Base-by-base conservation (phyloP, 352 stramenopile species). In the Peronospora tabacina region DNA sequence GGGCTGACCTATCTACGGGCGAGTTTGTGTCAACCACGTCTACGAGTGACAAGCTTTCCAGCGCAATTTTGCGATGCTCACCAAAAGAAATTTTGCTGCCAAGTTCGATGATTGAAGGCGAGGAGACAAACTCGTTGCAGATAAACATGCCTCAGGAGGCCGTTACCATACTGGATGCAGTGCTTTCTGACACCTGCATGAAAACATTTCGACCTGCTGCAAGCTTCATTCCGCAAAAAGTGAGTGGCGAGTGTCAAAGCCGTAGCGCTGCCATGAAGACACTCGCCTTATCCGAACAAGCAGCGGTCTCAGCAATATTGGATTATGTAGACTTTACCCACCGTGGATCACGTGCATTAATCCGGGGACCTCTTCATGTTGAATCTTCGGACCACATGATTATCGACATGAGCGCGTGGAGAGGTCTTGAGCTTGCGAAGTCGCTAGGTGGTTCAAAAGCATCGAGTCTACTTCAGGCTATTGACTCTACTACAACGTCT, bases 361-460 rank as follows among this genome's bases (percentile, higher is more conserved):
- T 84, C 13, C 52, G 61, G 2, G 45, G 52, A 17, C 74, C 75
- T 10, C 49, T 81, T 41, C 72, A 87, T 45, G 61, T 89, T 17
- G 72, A 85, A 45, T 79, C 62, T 17, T 77, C 68, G 0, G 70
- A 85, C 39, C 73, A 85, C 49, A 90, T 90, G 78, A 80, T 90
- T 50, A 87, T 90, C 35, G 78, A 90, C 34, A 49, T 70, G 0
- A 90, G 78, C 19, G 78, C 78, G 5, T 90, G 78, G 78, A 72
- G 71, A 52, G 70, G 73, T 0, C 72, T 90, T 2, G 78, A 90
- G 26, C 52, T 90, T n/a, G 55, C 70, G 0, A 86, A 84, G 46
- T 84, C 70, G 11, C 54, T 82, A 1, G 62, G 55, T 19, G 75
- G 70, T 11, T 76, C 63, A n/a, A 90, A 83, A 50, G 52, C 53